Conservation (phyloP, 306 rosid species). For the Fragaria iinumae region DNA sequence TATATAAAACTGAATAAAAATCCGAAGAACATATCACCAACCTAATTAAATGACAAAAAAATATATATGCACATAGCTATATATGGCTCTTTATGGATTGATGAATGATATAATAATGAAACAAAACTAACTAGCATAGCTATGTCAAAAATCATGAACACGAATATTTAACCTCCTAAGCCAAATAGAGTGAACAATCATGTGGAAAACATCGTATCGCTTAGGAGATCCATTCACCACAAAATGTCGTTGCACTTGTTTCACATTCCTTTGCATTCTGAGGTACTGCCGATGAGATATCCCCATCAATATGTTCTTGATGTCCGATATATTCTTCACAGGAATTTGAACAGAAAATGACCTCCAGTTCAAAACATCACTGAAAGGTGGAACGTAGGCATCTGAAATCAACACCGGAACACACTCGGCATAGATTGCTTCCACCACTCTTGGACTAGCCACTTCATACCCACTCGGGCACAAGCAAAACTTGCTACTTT, state of each 20-base stretch:
- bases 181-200: slow-evolving; percentile 62
- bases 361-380: slow-evolving; percentile 54
- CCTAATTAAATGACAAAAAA: no score
- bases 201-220: slow-evolving; percentile 52
- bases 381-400: slow-evolving; percentile 50
- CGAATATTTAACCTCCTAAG: slow-evolving; percentile 52
- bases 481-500: slow-evolving; percentile 53
- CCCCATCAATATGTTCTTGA: slow-evolving; percentile 48
- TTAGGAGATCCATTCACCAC: slow-evolving; percentile 51
- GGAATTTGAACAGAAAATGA: slow-evolving; percentile 46
- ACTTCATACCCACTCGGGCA: slow-evolving; percentile 64
- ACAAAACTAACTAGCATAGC: background rate
- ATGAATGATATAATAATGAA: background rate
- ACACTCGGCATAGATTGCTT: slow-evolving; percentile 58
- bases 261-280: slow-evolving; percentile 43
- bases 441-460: slow-evolving; percentile 58
- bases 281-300: slow-evolving; percentile 44
- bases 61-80: no score
- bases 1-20: no score
- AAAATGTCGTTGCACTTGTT: slow-evolving; percentile 56
- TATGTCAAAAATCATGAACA: slow-evolving; percentile 22
- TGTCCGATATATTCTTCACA: slow-evolving; percentile 47
- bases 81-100: background rate
- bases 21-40: no score
- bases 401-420: slow-evolving; percentile 60